Conservation (phyloP, 257 asterid species). For the Thymus quinquecostatus region DNA sequence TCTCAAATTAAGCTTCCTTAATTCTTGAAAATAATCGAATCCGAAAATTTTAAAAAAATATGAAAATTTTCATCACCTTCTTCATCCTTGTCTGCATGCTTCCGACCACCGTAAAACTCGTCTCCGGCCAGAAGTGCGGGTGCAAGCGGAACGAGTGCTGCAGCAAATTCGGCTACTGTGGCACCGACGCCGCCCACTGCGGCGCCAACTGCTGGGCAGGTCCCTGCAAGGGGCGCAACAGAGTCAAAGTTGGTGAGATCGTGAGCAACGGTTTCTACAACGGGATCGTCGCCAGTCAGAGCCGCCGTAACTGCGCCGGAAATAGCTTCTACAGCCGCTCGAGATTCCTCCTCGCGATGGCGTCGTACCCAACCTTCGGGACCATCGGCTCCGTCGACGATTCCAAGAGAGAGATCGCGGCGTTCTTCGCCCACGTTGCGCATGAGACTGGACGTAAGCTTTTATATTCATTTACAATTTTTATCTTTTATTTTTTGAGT, state of each 20-base stretch:
- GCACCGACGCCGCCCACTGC: conserved; percentile 17
- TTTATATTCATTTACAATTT: not conserved
- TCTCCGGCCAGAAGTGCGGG: conserved; percentile 20
- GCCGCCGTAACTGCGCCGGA: conserved; percentile 9
- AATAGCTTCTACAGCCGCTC: conserved; percentile 30
- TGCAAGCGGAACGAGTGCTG: conserved; percentile 17
- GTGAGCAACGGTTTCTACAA: conserved; percentile 10
- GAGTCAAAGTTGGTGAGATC: conserved; percentile 1
- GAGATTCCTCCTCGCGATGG: conserved; percentile 43
- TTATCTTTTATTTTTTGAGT: too few relatives aligned
- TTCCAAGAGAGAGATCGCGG: conserved; percentile 52
- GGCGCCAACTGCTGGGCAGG: conserved; percentile 22
- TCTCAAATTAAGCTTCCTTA: too few relatives aligned
- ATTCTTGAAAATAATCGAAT: too few relatives aligned
- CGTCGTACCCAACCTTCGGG: conserved; percentile 39
- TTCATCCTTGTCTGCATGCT: not conserved
- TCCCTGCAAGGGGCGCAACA: conserved; percentile 8
- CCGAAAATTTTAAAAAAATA: not conserved
- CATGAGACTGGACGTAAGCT: conserved; percentile 57
- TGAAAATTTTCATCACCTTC: not conserved
- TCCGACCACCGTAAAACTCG: not conserved
- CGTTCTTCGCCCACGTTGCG: conserved; percentile 56
- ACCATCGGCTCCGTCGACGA: conserved; percentile 45
- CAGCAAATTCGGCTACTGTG: conserved; percentile 13
- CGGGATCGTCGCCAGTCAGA: not conserved